Base-by-base conservation (phyloP, 306 rosid genomes). In the Hippophae rhamnoides region DNA sequence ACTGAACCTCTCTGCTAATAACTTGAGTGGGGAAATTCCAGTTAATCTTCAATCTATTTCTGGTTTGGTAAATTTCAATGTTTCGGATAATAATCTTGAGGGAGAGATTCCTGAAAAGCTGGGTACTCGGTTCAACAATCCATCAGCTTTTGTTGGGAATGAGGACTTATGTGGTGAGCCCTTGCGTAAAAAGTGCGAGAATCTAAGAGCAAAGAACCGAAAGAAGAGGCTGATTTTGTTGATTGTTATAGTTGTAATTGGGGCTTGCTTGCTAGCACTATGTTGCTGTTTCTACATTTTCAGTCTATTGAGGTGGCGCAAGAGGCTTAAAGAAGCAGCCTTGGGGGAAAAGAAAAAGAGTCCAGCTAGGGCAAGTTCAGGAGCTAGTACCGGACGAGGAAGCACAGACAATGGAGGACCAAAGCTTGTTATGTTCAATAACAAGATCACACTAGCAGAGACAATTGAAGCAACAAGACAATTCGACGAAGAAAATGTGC, bases 401-500 rank as follows among this genome's bases (percentile, higher is more conserved):
- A 90, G 97, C 85, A 69, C 81, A 0, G 97, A 86, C 11, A 89
- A 57, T 64, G 86, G 83, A 50, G 95, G 90, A n/a, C 95, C 97
- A 12, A 90, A 81, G 63, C 86, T 90, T 5, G 89, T 85, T 13
- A 84, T 90, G 97, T 90, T 90, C 83, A 84, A 84, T 69, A 79
- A 84, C 64, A 90, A 86, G 75, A 72, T 90, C 13, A 90, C 97
- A 9, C 85, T 90, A 1, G 94, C 95, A 0, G 97, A 90, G 68
- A 90, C 97, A 3, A 49, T 79, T 7, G 97, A 87, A 63, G 97
- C 97, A 43, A 90, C 97, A 0, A 72, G 97, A 56, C 97, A 90
- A 63, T 90, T 90, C 23, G 97, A 86, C 1, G 97, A 90, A 76
- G 97, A 90, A 63, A 90, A 90, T n/a, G 97, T 90, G 61, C 82